A percentile compares a stretch with the other conserved stretches of the same genome.
These are phyloP conservation scores for Stachybotrys chlorohalonatus DNA, from an alignment of 2,329 filamentous ascomycete species.

Conservation along the genomic window DNA sequence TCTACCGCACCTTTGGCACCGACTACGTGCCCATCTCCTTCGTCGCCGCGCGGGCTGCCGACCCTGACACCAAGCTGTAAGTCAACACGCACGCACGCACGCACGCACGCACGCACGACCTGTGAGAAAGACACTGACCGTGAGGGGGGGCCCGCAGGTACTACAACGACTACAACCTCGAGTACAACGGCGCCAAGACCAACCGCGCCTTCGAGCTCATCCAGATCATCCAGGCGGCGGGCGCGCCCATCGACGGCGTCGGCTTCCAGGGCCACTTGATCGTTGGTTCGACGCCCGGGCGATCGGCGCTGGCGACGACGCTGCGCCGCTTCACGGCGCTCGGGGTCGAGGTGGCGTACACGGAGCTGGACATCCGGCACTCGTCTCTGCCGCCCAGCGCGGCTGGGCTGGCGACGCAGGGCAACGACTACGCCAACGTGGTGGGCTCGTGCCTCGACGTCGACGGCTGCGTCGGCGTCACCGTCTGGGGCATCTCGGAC, in stretches of 20 bases:
- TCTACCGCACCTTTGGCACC: constrained; percentile 44
- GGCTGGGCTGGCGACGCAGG: constrained; percentile 33
- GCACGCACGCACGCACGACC: too few species aligned
- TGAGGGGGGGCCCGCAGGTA: constrained; percentile 12
- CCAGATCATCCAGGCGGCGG: constrained; percentile 32
- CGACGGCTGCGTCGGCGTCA: constrained; percentile 31
- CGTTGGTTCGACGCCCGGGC: constrained; percentile 39
- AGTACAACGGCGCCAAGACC: constrained; percentile 39
- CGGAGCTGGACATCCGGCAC: constrained; percentile 52
- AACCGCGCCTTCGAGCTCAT: constrained; percentile 34
- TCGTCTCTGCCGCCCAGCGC: constrained; percentile 32
- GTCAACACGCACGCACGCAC: neutral
- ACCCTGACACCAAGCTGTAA: constrained; percentile 45
- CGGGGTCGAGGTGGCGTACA: constrained; percentile 49
- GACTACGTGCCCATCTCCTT: constrained; percentile 51
- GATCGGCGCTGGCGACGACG: constrained; percentile 31
- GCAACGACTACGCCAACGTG: constrained; percentile 32
- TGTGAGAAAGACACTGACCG: neutral
- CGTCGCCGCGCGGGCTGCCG: constrained; percentile 41
- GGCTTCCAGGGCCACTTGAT: constrained; percentile 55
- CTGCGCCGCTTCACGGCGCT: constrained; percentile 42
- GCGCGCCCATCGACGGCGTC: constrained; percentile 52
- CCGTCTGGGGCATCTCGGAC: constrained; percentile 34
- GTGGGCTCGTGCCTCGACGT: constrained; percentile 28
- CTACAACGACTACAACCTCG: constrained; percentile 53